These are phyloP conservation scores for Saccharomycopsis capsularis DNA, from an alignment of 805 yeast genomes.

Conservation along the genomic window DNA sequence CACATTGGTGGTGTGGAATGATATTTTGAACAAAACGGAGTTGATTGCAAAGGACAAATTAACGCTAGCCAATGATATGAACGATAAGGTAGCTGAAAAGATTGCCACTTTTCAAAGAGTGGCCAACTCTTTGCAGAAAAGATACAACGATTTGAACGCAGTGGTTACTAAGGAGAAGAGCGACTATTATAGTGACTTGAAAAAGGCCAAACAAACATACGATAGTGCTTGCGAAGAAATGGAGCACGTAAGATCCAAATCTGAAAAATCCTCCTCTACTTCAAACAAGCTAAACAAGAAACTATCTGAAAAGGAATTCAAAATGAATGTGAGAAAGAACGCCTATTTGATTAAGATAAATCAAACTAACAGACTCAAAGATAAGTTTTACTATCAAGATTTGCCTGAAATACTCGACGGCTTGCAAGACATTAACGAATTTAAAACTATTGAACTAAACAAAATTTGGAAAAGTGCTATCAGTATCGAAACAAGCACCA, in stretches of 20 bases:
- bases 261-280: slow-evolving; percentile 43
- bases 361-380: slow-evolving; percentile 84
- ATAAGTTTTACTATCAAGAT: slow-evolving; percentile 88
- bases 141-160: slow-evolving; percentile 55
- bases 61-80: slow-evolving; percentile 53
- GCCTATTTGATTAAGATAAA: slow-evolving; percentile 72
- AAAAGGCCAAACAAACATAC: slow-evolving; percentile 65
- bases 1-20: slow-evolving; percentile 83
- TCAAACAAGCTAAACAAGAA: slow-evolving; percentile 32
- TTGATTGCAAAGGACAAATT: slow-evolving; percentile 60
- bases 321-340: slow-evolving; percentile 87
- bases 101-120: slow-evolving; percentile 46
- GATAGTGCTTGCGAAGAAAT: slow-evolving; percentile 74
- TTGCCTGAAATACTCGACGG: slow-evolving; percentile 84
- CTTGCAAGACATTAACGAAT: slow-evolving; percentile 76
- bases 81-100: slow-evolving; percentile 53
- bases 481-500: slow-evolving; percentile 50
- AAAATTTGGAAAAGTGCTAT: slow-evolving; percentile 57
- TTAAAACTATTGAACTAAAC: slow-evolving; percentile 66
- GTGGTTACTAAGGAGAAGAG: slow-evolving; percentile 44
- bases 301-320: slow-evolving; percentile 54
- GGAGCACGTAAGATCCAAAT: slow-evolving; percentile 74
- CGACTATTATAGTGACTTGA: slow-evolving; percentile 47
- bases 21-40: slow-evolving; percentile 78
- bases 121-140: slow-evolving; percentile 46